phyloP scores from a whole-genome alignment of 371 early-diverging fungal genomes.

The Rhizopus arrhizus region DNA sequence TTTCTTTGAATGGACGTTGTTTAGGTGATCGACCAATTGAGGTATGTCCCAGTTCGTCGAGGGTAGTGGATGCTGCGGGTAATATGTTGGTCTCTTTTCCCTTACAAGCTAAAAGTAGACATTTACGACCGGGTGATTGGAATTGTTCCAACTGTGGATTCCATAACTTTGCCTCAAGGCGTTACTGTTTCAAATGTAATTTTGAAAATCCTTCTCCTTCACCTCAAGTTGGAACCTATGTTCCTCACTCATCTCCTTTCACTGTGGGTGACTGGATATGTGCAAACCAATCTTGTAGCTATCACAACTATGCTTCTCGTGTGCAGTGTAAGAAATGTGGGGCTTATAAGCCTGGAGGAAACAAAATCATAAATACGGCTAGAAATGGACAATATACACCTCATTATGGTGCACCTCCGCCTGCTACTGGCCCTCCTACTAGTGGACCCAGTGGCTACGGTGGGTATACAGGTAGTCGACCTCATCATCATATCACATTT shows the following conservation, averaged over 20 bases:
- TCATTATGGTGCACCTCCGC: constrained; percentile 12
- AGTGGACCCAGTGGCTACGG: constrained; percentile 14
- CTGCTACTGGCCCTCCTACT: constrained; percentile 9
- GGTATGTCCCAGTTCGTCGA: constrained; percentile 65
- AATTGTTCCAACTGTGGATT: constrained; percentile 72
- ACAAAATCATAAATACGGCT: not conserved
- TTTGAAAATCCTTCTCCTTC: constrained; percentile 48
- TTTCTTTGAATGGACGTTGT: constrained; percentile 67
- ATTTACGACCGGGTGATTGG: constrained; percentile 75
- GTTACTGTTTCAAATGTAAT: constrained; percentile 73
- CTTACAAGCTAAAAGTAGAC: constrained; percentile 46
- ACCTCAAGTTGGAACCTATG: constrained; percentile 22
- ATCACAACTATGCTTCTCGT: constrained; percentile 61
- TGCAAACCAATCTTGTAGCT: constrained; percentile 54
- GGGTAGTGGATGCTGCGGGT: constrained; percentile 58
- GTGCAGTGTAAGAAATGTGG: constrained; percentile 48
- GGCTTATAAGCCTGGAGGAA: constrained; percentile 26
- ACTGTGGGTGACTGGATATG: constrained; percentile 58
- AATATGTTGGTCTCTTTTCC: constrained; percentile 63
- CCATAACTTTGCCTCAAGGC: constrained; percentile 76
- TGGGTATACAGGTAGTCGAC: constrained; percentile 24
- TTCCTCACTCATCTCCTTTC: constrained; percentile 27
- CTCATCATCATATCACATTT: constrained; percentile 41
- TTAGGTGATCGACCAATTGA: constrained; percentile 70
- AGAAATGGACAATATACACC: not conserved